Evolutionary conservation across 2,329 filamentous ascomycete species (phyloP).

Genomic region (Cladophialophora psammophila): DNA sequence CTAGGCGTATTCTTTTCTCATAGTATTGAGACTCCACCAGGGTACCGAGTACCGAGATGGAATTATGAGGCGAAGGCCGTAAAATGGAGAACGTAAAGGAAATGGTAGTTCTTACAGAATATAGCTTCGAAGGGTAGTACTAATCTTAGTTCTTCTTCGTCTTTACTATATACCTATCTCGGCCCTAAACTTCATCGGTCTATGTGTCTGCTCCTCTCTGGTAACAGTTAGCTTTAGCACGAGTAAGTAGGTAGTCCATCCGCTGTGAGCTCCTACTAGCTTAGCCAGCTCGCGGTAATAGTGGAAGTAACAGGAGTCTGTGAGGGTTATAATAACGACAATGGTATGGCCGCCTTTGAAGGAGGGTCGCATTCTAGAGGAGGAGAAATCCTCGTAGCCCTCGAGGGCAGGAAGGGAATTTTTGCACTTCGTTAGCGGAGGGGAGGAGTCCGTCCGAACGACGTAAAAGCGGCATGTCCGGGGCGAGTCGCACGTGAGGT

Average conservation of each 20-base stretch:
- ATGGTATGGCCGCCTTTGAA: neutral
- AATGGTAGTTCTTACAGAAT: neutral
- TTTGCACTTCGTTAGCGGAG: neutral
- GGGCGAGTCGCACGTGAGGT: neutral
- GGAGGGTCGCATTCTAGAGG: neutral
- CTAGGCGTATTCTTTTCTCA: slow-evolving; percentile 2
- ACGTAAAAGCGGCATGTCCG: neutral
- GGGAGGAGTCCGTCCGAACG: neutral
- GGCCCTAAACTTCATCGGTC: neutral
- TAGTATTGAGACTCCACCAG: neutral
- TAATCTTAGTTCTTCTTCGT: slow-evolving; percentile 9
- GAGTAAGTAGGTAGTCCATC: neutral
- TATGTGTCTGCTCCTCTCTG: neutral
- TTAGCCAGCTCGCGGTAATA: neutral
- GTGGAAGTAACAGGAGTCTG: neutral
- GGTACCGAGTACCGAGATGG: neutral
- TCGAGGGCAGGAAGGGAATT: neutral
- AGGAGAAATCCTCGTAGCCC: neutral
- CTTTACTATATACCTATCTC: neutral
- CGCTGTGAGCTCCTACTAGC: neutral
- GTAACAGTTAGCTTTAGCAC: neutral
- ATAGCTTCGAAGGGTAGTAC: neutral
- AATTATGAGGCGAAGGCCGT: neutral
- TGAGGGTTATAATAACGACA: neutral
- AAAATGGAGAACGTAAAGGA: neutral